phyloP scores from a whole-genome alignment of 768 basidiomycete species.

The Boletus vinaceobasis region DNA sequence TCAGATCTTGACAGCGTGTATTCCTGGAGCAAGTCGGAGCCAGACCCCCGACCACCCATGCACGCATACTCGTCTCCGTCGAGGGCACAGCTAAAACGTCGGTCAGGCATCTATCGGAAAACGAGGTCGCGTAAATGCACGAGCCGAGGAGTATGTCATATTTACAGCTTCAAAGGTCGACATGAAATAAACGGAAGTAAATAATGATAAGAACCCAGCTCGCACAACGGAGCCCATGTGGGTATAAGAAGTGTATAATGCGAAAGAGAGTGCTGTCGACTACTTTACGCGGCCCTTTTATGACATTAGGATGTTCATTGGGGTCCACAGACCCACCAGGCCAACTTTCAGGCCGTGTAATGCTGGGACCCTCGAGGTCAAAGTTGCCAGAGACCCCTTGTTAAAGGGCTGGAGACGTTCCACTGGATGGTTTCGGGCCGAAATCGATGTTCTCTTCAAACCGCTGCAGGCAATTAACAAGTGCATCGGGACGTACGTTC shows the following conservation, averaged over 20 bases:
- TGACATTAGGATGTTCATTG: neutral
- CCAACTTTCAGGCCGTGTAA: neutral
- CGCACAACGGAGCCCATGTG: neutral
- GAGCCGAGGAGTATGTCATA: slow-evolving; percentile 2
- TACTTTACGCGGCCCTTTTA: neutral
- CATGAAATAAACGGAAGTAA: slow-evolving; percentile 1
- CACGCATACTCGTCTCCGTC: neutral
- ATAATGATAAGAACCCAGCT: neutral
- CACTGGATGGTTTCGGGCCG: neutral
- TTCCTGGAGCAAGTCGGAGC: neutral
- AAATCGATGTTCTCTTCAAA: slow-evolving; percentile 29
- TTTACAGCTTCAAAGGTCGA: neutral
- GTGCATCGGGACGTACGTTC: slow-evolving; percentile 1
- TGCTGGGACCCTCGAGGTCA: neutral
- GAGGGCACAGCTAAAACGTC: neutral
- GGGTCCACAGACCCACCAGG: neutral
- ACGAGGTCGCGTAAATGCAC: slow-evolving; percentile 12
- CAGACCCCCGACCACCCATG: slow-evolving; percentile 26
- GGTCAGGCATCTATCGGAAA: neutral
- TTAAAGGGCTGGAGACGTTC: neutral
- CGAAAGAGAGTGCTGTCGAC: neutral
- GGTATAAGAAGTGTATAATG: neutral
- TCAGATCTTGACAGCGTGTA: slow-evolving; percentile 17
- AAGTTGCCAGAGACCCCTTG: neutral
- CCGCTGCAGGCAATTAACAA: slow-evolving; percentile 19